Conservation (phyloP, 1,284 basidiomycete genomes). For the Boletus subluridellus region DNA sequence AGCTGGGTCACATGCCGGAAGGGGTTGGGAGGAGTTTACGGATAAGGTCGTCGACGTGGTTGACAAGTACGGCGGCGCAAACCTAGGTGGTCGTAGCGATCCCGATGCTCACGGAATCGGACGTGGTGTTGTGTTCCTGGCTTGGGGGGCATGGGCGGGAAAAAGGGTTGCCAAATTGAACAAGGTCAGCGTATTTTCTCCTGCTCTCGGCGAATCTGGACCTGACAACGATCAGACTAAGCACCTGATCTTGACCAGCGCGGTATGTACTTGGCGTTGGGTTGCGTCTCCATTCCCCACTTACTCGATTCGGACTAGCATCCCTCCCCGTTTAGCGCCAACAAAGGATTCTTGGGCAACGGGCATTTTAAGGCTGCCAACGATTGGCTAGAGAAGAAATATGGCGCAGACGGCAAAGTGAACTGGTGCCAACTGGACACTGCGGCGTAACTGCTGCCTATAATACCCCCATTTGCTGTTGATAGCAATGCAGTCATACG, state of each 20-base stretch:
- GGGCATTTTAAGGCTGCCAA: constrained; percentile 88
- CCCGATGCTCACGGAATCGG: constrained; percentile 50
- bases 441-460: constrained; percentile 19
- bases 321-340: constrained; percentile 79
- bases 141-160: constrained; percentile 86
- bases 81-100: constrained; percentile 46
- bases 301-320: constrained; percentile 48
- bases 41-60: constrained; percentile 66
- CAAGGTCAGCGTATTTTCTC: constrained; percentile 49
- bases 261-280: constrained; percentile 46
- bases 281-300: constrained; percentile 19
- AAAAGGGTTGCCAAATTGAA: constrained; percentile 81
- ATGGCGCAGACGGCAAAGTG: constrained; percentile 67
- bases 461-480: constrained; percentile 27
- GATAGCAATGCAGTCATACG: constrained; percentile 21
- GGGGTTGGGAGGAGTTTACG: constrained; percentile 86
- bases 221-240: constrained; percentile 56
- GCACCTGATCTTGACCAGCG: constrained; percentile 80
- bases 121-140: constrained; percentile 80
- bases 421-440: constrained; percentile 65
- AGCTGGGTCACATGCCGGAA: constrained; percentile 80
- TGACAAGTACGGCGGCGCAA: constrained; percentile 75
- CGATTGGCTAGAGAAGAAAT: constrained; percentile 73
- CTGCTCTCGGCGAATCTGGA: constrained; percentile 10
- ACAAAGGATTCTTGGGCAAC: constrained; percentile 86